phyloP scores from a whole-genome alignment of 1,284 basidiomycete genomes.

The Heterobasidion parviporum region DNA sequence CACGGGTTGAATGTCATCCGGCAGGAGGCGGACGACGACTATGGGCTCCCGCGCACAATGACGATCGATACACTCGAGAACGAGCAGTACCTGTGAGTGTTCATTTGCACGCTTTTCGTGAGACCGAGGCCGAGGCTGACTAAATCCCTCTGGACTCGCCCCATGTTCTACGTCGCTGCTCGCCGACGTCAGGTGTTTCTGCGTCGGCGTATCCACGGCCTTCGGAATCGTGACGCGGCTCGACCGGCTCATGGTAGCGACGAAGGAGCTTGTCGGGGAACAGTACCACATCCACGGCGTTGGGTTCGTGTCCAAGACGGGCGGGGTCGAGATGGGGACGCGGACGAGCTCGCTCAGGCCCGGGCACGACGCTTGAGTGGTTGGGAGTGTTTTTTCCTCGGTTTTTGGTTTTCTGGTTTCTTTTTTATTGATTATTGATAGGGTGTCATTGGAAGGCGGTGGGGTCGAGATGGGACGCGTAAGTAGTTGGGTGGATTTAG shows the following conservation, averaged over 20 bases:
- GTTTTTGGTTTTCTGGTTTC: no score
- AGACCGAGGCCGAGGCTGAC: background rate
- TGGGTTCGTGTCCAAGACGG: conserved; percentile 24
- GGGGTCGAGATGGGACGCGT: no score
- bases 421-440: no score
- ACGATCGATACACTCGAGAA: conserved; percentile 59
- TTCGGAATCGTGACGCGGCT: conserved; percentile 60
- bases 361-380: conserved; percentile 1
- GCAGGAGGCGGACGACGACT: conserved; percentile 60
- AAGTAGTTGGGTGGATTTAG: no score
- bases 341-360: conserved; percentile 16
- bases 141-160: background rate
- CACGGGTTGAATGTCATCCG: conserved; percentile 60
- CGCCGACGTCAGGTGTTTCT: conserved; percentile 44
- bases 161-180: no score
- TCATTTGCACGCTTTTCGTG: background rate
- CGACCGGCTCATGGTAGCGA: conserved; percentile 67
- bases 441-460: no score
- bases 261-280: conserved; percentile 76
- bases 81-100: conserved; percentile 59
- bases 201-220: conserved; percentile 66
- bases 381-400: no score
- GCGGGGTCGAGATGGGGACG: conserved; percentile 13
- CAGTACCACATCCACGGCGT: conserved; percentile 71
- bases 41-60: conserved; percentile 55